Conservation (phyloP, 306 rosid species). For the Arachis stenosperma region DNA sequence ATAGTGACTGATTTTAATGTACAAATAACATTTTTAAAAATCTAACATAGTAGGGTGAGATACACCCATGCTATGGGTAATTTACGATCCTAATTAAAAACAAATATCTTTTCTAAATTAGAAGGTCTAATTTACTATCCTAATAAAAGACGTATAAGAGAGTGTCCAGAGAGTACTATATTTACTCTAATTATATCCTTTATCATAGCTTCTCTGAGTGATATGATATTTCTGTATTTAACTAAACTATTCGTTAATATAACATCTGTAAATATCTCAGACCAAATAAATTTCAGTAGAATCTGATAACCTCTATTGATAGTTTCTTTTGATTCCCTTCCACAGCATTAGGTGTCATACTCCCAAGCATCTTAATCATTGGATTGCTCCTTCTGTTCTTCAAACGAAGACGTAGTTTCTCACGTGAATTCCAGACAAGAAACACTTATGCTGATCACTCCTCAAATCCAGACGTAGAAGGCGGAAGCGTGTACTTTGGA, state of each 20-base stretch:
- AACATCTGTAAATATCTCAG: not conserved
- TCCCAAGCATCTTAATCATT: conserved; percentile 3
- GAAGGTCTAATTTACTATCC: too few species aligned
- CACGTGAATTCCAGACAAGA: conserved; percentile 22
- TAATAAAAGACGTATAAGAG: too few species aligned
- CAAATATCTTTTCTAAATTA: too few species aligned
- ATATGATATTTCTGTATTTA: too few species aligned
- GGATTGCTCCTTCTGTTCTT: not conserved
- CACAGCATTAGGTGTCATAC: conserved; percentile 33
- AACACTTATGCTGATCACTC: conserved; percentile 15
- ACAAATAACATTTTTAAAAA: too few species aligned
- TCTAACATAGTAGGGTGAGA: too few species aligned
- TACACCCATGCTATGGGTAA: too few species aligned
- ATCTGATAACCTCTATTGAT: conserved; percentile 5
- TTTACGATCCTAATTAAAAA: too few species aligned
- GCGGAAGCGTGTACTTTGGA: conserved; percentile 29
- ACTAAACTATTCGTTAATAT: not conserved
- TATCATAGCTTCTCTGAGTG: too few species aligned
- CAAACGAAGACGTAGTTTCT: conserved; percentile 22
- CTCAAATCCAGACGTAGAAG: conserved; percentile 6
- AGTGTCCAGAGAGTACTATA: too few species aligned
- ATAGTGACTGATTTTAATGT: too few species aligned
- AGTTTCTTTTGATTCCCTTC: conserved; percentile 11
- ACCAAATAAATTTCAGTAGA: not conserved
- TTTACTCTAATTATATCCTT: too few species aligned